Percentiles rank a stretch among this genome's conserved stretches.
Evolutionary conservation across 129 eudicot genomes (phyloP).

Genomic region (Centella asiatica): DNA sequence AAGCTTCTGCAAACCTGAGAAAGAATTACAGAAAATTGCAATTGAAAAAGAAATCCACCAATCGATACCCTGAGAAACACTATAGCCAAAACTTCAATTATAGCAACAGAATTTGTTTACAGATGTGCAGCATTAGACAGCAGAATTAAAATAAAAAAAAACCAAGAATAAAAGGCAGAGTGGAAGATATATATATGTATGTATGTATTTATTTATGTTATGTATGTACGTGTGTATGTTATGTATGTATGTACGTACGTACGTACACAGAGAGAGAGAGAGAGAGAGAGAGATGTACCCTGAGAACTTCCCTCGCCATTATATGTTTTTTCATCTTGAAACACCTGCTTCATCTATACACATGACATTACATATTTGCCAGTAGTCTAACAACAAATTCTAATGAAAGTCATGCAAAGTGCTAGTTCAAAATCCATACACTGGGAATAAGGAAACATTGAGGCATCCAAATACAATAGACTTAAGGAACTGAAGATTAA

Average conservation of each 20-base stretch:
- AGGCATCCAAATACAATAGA: background rate
- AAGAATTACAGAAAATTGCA: background rate
- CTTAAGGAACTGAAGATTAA: background rate
- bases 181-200: too few species aligned
- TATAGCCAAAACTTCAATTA: background rate
- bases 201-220: too few species aligned
- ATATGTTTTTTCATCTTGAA: conserved; percentile 25
- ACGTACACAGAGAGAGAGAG: background rate
- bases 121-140: background rate
- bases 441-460: background rate
- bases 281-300: conserved; percentile 29
- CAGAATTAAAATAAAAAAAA: background rate
- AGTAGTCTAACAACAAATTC: conserved; percentile 15
- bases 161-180: too few species aligned
- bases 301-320: conserved; percentile 33
- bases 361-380: conserved; percentile 20
- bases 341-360: conserved; percentile 39
- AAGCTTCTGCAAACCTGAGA: conserved; percentile 45
- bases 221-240: too few species aligned
- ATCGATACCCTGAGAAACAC: background rate
- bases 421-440: conserved; percentile 2
- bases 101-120: background rate
- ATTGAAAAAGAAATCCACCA: background rate
- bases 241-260: too few species aligned
- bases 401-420: background rate